Conservation (phyloP, 192 early-diverging fungal genomes). For the Podila epigama region DNA sequence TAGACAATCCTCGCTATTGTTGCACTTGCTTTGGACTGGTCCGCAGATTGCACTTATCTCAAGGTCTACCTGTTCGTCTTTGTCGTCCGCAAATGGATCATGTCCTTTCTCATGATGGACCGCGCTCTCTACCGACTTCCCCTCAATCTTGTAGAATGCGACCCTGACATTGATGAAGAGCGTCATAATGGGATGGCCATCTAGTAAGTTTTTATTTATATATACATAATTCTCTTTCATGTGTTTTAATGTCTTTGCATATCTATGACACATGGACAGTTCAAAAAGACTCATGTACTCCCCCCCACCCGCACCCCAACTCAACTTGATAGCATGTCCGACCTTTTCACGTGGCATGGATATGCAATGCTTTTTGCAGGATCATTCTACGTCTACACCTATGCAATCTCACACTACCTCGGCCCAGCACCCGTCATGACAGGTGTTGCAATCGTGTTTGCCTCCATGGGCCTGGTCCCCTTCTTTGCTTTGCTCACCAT, state of each 20-base stretch:
- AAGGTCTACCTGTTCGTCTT: constrained; percentile 30
- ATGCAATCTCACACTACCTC: constrained; percentile 10
- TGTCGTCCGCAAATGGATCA: constrained; percentile 34
- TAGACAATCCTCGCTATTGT: constrained; percentile 17
- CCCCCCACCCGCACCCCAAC: too few species aligned
- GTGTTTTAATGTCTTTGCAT: background rate
- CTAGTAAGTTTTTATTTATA: constrained; percentile 15
- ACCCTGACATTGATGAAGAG: constrained; percentile 46
- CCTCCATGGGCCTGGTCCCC: constrained; percentile 36
- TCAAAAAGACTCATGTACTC: background rate
- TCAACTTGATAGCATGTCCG: constrained; percentile 10
- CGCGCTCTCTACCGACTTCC: constrained; percentile 39
- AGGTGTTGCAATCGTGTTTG: constrained; percentile 25
- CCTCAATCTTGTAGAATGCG: constrained; percentile 11
- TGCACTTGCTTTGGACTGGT: constrained; percentile 22
- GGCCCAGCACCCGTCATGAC: constrained; percentile 9
- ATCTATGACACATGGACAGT: background rate
- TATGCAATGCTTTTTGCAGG: constrained; percentile 36
- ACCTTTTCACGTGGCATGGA: constrained; percentile 45
- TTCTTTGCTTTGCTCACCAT: constrained; percentile 24
- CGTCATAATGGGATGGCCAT: constrained; percentile 39
- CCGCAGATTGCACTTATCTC: constrained; percentile 18
- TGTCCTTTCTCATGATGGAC: constrained; percentile 22
- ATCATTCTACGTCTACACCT: constrained; percentile 23
- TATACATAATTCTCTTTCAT: background rate